Conservation (phyloP, 2,329 filamentous ascomycete genomes). For the Verruconis gallopava region DNA sequence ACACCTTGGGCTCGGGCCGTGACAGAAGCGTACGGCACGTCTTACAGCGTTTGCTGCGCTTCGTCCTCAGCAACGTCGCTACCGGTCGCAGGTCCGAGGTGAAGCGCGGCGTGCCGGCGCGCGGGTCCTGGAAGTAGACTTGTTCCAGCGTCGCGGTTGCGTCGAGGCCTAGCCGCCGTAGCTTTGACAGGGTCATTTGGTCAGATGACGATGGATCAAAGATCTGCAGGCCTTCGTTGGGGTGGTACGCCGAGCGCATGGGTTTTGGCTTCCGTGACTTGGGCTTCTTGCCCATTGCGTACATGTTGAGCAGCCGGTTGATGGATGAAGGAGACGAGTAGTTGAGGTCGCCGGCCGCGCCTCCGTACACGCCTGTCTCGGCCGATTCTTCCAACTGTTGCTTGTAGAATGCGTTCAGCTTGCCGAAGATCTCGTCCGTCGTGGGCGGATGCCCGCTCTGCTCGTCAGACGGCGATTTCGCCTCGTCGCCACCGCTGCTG, state of each 20-base stretch:
- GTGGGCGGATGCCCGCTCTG: background rate
- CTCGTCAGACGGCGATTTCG: background rate
- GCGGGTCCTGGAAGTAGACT: conserved; percentile 34
- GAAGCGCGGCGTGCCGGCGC: conserved; percentile 43
- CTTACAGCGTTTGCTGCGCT: conserved; percentile 86
- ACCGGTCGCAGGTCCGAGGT: conserved; percentile 65
- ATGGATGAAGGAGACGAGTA: conserved; percentile 69
- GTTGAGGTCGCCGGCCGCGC: conserved; percentile 20
- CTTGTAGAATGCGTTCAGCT: conserved; percentile 70
- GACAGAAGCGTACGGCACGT: conserved; percentile 89
- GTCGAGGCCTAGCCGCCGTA: conserved; percentile 51
- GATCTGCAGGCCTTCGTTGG: conserved; percentile 58
- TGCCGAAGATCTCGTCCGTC: conserved; percentile 33
- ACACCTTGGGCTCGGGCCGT: conserved; percentile 83
- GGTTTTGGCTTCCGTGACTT: conserved; percentile 51
- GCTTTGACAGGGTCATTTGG: conserved; percentile 38
- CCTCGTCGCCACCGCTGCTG: background rate
- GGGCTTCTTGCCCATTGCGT: conserved; percentile 45
- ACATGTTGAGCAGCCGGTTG: conserved; percentile 82
- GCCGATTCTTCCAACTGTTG: conserved; percentile 56
- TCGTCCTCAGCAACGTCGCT: conserved; percentile 73
- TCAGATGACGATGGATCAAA: conserved; percentile 48
- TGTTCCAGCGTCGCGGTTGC: conserved; percentile 45
- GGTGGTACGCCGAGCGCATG: conserved; percentile 67
- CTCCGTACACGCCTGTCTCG: conserved; percentile 32